phyloP scores from a whole-genome alignment of 2,329 filamentous ascomycete genomes.

The Raffaelea ambrosiae region DNA sequence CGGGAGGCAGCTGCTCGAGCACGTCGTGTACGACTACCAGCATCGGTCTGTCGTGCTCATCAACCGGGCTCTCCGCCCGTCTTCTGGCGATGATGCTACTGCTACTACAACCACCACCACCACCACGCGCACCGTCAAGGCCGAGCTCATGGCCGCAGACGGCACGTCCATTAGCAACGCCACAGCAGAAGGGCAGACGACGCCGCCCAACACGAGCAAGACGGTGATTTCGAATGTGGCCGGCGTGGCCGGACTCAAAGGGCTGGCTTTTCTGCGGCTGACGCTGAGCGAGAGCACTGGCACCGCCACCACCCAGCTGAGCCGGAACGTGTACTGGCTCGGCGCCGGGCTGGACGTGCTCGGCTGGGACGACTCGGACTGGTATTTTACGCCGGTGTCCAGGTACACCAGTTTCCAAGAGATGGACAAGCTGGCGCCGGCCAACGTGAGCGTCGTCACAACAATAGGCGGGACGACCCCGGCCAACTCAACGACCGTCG shows the following conservation, averaged over 20 bases:
- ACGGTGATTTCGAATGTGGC: slow-evolving; percentile 16
- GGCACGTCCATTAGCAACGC: slow-evolving; percentile 33
- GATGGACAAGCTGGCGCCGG: slow-evolving; percentile 29
- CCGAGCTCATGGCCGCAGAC: slow-evolving; percentile 40
- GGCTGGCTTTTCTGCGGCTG: slow-evolving; percentile 43
- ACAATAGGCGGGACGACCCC: slow-evolving; percentile 5
- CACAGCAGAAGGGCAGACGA: slow-evolving; percentile 10
- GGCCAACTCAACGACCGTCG: slow-evolving; percentile 34
- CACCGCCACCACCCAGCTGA: slow-evolving; percentile 25
- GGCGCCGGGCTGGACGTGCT: slow-evolving; percentile 35
- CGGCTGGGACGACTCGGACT: slow-evolving; percentile 48
- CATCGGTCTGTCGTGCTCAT: slow-evolving; percentile 39
- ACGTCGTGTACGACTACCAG: slow-evolving; percentile 47
- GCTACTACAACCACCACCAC: too few relatives aligned
- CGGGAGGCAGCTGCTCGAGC: slow-evolving; percentile 41
- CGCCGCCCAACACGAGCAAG: slow-evolving; percentile 34
- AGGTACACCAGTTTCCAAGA: slow-evolving; percentile 38
- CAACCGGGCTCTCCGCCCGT: slow-evolving; percentile 37
- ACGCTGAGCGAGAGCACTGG: slow-evolving; percentile 24
- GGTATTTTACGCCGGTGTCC: slow-evolving; percentile 50
- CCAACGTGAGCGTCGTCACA: slow-evolving; percentile 25
- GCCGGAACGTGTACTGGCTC: slow-evolving; percentile 55
- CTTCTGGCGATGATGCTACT: too few relatives aligned
- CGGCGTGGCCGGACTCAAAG: slow-evolving; percentile 20
- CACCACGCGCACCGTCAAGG: slow-evolving; percentile 29